Evolutionary conservation across 306 rosid species (phyloP), one percentile per base, ranked within the genome.

Genomic region (Castanea mollissima): DNA sequence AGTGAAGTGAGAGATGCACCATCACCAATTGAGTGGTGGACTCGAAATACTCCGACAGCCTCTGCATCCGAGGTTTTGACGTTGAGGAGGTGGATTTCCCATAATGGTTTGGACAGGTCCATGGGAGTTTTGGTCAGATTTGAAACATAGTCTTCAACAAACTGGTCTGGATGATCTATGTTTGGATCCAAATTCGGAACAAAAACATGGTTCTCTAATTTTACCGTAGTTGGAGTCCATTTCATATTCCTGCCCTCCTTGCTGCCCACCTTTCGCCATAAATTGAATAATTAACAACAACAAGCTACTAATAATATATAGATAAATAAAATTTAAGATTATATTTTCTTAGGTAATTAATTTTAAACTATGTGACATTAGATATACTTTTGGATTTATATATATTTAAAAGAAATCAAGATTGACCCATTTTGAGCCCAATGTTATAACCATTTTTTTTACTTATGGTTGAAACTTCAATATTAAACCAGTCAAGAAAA

Each of bases 1-100:
- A 92, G 87, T 35, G 94, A 92, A 69, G 86, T 68, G 74, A 92
- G 94, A 59, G 97, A 92, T 0, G 86, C 88, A 19, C 97, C 97
- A 76, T 92, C 94, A 0, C 94, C 94, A 8, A 92, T 13, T 1
- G 92, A 90, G 81, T 92, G 97, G 80, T 90, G 94, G 62, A 92
- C 71, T 5, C 91, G 75, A 2, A 88, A 76, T 6, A 90, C 35
- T 3, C 19, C 90, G 9, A 87, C 3, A 0, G 88, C 60, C 60
- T 92, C 88, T 32, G 92, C 88, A 49, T 85, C 72, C 1, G 87
- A 74, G 29, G 88, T 87, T 80, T 78, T 89, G 44, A 91, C 32
- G 86, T 92, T 88, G 59, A 92, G 89, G 25, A 92, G 67, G 59
- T 92, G 97, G 0, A 92, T 27, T 74, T 92, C 94, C 97, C 97